Conservation (phyloP, 805 yeast species). For the Ogataea pini region DNA sequence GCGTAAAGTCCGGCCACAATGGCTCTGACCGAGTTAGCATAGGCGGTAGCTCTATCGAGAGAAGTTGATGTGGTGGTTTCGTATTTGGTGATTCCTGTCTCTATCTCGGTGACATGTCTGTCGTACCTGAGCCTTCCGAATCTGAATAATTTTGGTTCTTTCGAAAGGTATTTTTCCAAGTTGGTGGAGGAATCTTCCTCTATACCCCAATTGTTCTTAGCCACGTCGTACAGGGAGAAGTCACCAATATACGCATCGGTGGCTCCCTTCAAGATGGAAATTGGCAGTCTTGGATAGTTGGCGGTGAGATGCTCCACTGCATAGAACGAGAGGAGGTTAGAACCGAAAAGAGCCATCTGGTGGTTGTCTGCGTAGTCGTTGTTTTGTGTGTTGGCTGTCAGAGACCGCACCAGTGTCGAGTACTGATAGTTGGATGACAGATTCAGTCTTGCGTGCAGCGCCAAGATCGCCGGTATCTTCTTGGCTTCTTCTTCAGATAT, state of each 20-base stretch:
- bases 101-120: conserved; percentile 49
- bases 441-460: conserved; percentile 75
- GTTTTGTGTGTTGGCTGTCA: conserved; percentile 52
- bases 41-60: conserved; percentile 39
- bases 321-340: conserved; percentile 71
- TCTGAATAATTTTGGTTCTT: conserved; percentile 65
- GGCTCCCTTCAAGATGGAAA: conserved; percentile 71
- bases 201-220: conserved; percentile 80
- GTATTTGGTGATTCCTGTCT: conserved; percentile 45
- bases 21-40: conserved; percentile 76
- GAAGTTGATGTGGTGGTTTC: conserved; percentile 35
- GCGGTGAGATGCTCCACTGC: conserved; percentile 71
- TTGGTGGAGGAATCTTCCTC: conserved; percentile 68
- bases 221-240: conserved; percentile 63
- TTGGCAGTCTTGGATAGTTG: conserved; percentile 88
- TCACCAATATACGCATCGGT: conserved; percentile 75
- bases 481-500: conserved; percentile 53
- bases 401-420: conserved; percentile 75
- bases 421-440: conserved; percentile 58
- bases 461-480: conserved; percentile 68
- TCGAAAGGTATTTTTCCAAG: conserved; percentile 63
- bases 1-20: conserved; percentile 81
- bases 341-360: conserved; percentile 82
- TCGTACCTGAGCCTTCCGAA: conserved; percentile 67
- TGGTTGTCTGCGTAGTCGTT: conserved; percentile 65